Evolutionary conservation across 768 basidiomycete species (phyloP), one percentile per base, ranked within the genome.

Genomic region (Rhizopogon roseolus): DNA sequence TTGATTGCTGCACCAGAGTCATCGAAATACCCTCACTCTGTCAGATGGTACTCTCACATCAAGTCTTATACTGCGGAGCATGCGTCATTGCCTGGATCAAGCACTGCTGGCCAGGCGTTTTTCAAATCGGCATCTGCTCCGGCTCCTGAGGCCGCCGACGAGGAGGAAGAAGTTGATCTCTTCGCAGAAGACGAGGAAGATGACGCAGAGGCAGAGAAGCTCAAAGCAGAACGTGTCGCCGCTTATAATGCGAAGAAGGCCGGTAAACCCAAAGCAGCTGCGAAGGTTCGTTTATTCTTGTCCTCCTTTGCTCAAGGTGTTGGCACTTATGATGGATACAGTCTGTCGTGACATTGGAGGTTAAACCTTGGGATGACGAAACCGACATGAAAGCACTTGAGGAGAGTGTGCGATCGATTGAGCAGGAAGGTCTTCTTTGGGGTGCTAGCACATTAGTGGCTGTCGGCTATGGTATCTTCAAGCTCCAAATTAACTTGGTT

Each of bases 341-440:
- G 93, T 98, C 97, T 61, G 85, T 99, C 57, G 97, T 99, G 49
- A 99, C 96, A 44, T 76, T 98, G 62, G 96, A 98, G 62, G 94
- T 99, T 58, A 99, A 99, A 76, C 95, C 96, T 39, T 97, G 94
- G 96, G 96, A 98, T 70, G 96, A 98, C 67, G 94, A 97, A 77
- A 99, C 97, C 49, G 93, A 98, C 73, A 95, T 99, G 95, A 80
- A 66, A 41, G 89, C 76, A 49, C 78, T 98, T 62, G 96, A 98
- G 73, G 71, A 77, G 14, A 65, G 80, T 40, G 96, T 98, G 52
- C 85, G 97, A 56, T 85, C 91, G 19, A 85, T 98, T 63, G 81
- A 90, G 71, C 75, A 82, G 76, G 86, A 89, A 39, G 97, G 97
- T 66, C 88, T 99, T 54, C 81, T 98, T 46, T 99, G 97, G 97